Percentiles rank a stretch among this genome's conserved stretches.
phyloP scores from a whole-genome alignment of 768 basidiomycete genomes.

The Asterophora parasitica region DNA sequence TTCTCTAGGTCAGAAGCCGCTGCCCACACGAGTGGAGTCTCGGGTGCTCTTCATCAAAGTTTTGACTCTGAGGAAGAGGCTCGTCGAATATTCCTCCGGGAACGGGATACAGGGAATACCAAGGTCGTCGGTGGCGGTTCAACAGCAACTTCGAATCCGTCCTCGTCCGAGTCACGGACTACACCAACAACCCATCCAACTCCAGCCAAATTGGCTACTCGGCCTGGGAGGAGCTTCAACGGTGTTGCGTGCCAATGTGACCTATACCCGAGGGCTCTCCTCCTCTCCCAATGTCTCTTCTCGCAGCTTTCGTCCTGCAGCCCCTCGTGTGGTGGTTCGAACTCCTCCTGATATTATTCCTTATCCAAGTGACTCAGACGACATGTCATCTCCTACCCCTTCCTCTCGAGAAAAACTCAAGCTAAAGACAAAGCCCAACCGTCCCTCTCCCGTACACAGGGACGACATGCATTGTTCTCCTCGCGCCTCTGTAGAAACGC shows the following conservation, averaged over 20 bases:
- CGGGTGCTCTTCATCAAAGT: constrained; percentile 38
- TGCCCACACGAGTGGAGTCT: constrained; percentile 38
- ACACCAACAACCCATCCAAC: neutral
- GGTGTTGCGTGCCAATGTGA: constrained; percentile 11
- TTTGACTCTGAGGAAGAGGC: constrained; percentile 42
- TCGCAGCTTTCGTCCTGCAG: constrained; percentile 6
- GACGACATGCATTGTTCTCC: constrained; percentile 4
- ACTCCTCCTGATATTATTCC: constrained; percentile 22
- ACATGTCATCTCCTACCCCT: neutral
- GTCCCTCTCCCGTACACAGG: neutral
- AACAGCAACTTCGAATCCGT: neutral
- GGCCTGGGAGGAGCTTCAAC: constrained; percentile 1
- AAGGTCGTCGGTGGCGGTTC: constrained; percentile 19
- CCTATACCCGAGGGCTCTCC: constrained; percentile 12
- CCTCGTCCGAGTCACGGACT: neutral
- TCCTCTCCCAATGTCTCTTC: constrained; percentile 5
- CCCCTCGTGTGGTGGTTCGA: constrained; percentile 21
- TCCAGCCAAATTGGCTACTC: neutral
- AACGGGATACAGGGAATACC: constrained; percentile 23
- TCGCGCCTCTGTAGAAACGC: constrained; percentile 22
- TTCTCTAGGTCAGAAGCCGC: constrained; percentile 39
- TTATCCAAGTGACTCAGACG: constrained; percentile 14
- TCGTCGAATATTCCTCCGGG: constrained; percentile 23
- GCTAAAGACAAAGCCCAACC: neutral
- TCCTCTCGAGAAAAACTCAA: neutral